phyloP scores from a whole-genome alignment of 202 grass and related monocot species.

The Panicum hallii region DNA sequence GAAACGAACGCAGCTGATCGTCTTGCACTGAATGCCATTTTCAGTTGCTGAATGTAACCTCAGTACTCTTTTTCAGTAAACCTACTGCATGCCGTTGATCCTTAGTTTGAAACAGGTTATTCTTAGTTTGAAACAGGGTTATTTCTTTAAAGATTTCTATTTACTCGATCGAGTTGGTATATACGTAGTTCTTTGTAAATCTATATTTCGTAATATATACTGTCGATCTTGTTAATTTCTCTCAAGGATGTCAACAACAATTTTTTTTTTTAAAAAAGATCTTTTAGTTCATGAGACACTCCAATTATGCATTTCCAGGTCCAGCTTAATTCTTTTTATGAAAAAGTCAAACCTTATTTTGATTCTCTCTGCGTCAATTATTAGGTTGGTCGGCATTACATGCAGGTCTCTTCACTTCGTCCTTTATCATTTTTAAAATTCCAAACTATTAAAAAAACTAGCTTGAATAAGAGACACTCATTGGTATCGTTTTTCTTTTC shows the following conservation, averaged over 20 bases:
- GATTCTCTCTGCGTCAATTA: background rate
- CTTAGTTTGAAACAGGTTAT: background rate
- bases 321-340: background rate
- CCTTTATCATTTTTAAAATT: background rate
- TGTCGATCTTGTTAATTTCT: background rate
- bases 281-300: background rate
- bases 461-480: background rate
- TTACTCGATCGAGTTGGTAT: background rate
- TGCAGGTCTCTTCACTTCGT: background rate
- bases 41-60: background rate
- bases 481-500: background rate
- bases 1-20: background rate
- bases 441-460: slow-evolving; percentile 17
- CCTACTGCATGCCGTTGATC: background rate
- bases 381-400: slow-evolving; percentile 21
- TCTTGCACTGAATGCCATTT: background rate
- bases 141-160: background rate
- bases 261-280: too few relatives aligned
- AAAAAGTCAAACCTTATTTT: slow-evolving; percentile 18
- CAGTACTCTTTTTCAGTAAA: background rate
- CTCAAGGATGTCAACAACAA: background rate
- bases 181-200: background rate
- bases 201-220: background rate
- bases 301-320: slow-evolving; percentile 14
- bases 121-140: background rate